Evolutionary conservation across 2,329 filamentous ascomycete species (phyloP).

Genomic region (Fusarium mundagurra): DNA sequence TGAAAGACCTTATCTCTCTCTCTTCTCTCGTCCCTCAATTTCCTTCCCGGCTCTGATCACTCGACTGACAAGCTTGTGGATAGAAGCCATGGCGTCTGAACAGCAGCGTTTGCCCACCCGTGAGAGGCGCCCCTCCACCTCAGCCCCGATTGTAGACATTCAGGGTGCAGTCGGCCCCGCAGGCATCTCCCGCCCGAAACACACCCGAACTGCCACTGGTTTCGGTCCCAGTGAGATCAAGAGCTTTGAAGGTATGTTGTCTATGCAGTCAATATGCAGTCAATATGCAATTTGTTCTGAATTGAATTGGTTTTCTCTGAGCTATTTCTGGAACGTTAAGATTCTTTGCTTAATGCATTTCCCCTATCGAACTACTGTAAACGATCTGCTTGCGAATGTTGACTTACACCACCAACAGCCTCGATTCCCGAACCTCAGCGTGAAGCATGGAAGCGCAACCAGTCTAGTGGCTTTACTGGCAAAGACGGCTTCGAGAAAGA

Average conservation of each 20-base stretch:
- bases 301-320: background rate
- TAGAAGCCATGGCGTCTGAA: conserved; percentile 48
- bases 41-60: background rate
- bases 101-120: conserved; percentile 61
- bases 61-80: conserved; percentile 30
- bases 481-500: conserved; percentile 89
- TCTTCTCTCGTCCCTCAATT: conserved; percentile 8
- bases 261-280: background rate
- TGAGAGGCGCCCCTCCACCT: conserved; percentile 83
- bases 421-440: conserved; percentile 90
- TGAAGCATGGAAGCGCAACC: conserved; percentile 76
- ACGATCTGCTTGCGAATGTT: background rate
- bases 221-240: conserved; percentile 94
- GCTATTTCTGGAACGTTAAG: background rate
- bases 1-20: conserved; percentile 14
- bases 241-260: conserved; percentile 79
- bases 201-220: conserved; percentile 96
- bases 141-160: conserved; percentile 86
- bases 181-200: conserved; percentile 88
- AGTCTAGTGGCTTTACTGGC: conserved; percentile 74
- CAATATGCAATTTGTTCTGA: background rate
- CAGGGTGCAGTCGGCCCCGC: conserved; percentile 86
- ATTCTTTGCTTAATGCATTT: background rate
- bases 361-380: background rate
- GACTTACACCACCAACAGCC: conserved; percentile 53